Evolutionary conservation across 2,329 filamentous ascomycete genomes (phyloP), one percentile per base, ranked within the genome.

Genomic region (Diplodia sapinea): DNA sequence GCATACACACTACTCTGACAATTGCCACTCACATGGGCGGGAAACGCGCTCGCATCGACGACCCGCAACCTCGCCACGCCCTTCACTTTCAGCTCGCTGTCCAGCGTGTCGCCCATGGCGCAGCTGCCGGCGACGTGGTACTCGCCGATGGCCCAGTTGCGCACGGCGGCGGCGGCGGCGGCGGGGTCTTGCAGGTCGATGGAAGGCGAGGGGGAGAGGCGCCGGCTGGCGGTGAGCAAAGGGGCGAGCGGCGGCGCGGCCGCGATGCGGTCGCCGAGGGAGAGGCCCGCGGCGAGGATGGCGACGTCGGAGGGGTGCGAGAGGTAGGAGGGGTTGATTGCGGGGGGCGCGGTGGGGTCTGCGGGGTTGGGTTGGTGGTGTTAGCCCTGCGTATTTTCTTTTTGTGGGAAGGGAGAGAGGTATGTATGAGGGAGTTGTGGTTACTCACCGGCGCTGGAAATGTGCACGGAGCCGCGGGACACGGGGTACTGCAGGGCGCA

Each of bases 291-390:
- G 1, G 78, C 76, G 1, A 79, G 74, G 15, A 83, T 65, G 43
- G 82, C 76, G 9, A 81, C 68, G 68, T 83, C 82, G 13, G 80
- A 68, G 0, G 81, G 79, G 66, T 83, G 77, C 11, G 75, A 74
- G 20, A 83, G 72, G 33, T 80, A 82, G 11, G 74, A 73, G 1
- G 81, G 80, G 66, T 83, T 73, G 69, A 83, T 79, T 17, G 43
- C 57, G 0, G 82, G 81, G 5, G 52, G 31, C 1, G n/a, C 12
- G 31, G 38, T 26, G 1, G 77, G 75, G 33, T 79, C 73, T 12
- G 73, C 31, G 31, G 31, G 31, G 2, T 71, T 40, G 17, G 15
- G 23, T 40, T 11, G 33, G 11, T 57, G n/a, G 4, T 15, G 3
- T 17, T 33, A 9, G 29, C 5, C 23, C 23, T 26, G 3, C 23